These are phyloP conservation scores for Edaphochlamys debaryana DNA, from an alignment of 139 green algal species.

Conservation along the genomic window DNA sequence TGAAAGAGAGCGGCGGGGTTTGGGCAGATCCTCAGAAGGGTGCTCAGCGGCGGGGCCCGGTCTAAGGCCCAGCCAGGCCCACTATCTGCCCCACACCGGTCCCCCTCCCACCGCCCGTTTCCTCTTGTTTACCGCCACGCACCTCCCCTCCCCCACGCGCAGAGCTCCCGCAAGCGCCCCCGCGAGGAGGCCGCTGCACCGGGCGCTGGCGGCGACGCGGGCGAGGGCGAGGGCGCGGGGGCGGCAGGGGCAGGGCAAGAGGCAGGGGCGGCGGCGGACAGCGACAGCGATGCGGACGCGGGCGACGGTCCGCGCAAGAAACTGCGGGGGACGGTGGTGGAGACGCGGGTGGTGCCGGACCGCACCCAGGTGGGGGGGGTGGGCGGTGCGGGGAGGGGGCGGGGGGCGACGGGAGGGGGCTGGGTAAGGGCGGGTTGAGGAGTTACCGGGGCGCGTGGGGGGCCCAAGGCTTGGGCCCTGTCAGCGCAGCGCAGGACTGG, in stretches of 20 bases:
- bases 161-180: not conserved
- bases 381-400: not conserved
- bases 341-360: slow-evolving; percentile 37
- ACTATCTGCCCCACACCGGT: not conserved
- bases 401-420: not conserved
- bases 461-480: too few relatives aligned
- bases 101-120: too few relatives aligned
- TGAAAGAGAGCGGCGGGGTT: too few relatives aligned
- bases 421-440: not conserved
- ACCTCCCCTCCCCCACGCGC: not conserved
- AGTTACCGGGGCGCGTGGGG: not conserved
- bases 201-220: not conserved
- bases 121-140: too few relatives aligned
- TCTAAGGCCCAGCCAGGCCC: not conserved
- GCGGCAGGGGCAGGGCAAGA: not conserved
- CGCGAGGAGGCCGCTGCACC: not conserved
- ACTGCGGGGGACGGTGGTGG: slow-evolving; percentile 47
- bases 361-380: slow-evolving; percentile 39
- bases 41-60: too few relatives aligned
- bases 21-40: too few relatives aligned
- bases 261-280: not conserved
- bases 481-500: not conserved
- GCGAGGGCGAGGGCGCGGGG: not conserved
- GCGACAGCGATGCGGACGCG: slow-evolving; percentile 12
- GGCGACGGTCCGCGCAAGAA: slow-evolving; percentile 30